Base-by-base conservation (phyloP, 2,329 filamentous ascomycete genomes). In the Penicillium fuscoglaucum region DNA sequence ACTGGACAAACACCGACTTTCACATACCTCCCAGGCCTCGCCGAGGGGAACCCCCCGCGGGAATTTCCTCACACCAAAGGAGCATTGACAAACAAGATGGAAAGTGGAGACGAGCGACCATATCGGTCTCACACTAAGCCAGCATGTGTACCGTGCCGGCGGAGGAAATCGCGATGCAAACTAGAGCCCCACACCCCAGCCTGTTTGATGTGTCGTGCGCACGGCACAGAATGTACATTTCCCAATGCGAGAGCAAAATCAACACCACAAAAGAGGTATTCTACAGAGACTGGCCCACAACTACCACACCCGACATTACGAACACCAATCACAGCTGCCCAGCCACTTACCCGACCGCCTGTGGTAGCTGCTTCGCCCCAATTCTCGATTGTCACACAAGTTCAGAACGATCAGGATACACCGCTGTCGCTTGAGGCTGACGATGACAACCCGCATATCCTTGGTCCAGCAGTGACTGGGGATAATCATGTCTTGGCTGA, bases 401-500 rank as follows among this genome's bases (percentile, higher is more conserved):
- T 2, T 3, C 45, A 55, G 45, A 55, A 33, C 10, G 41, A 47
- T 1, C 43, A 57, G 17, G 50, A 57, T n/a, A 57, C 45, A 21
- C 48, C 53, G 2, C 33, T 56, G 4, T 52, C 50, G 21, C 31
- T 49, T 1, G 63, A 64, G 24, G 58, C 59, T 2, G 63, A 54
- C 5, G 55, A 64, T 52, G 60, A 61, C 37, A 65, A 47, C 24
- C 53, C 63, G 1, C 63, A 65, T 49, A 63, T 65, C 4, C 45
- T 65, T 4, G 52, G 63, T 9, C 63, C 63, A 1, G 55, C 61
- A 1, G 55, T 60, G 10, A 52, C 46, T 6, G 59, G 55, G 37
- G 83, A 86, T 68, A 83, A 77, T 3, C 80, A 84, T 31, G 73
- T 85, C 2, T 63, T 85, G 7, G 79, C 81, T 2, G 78, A 80